Evolutionary conservation across 441 rosid species (phyloP).

Genomic region (Dalechampia spathulata): DNA sequence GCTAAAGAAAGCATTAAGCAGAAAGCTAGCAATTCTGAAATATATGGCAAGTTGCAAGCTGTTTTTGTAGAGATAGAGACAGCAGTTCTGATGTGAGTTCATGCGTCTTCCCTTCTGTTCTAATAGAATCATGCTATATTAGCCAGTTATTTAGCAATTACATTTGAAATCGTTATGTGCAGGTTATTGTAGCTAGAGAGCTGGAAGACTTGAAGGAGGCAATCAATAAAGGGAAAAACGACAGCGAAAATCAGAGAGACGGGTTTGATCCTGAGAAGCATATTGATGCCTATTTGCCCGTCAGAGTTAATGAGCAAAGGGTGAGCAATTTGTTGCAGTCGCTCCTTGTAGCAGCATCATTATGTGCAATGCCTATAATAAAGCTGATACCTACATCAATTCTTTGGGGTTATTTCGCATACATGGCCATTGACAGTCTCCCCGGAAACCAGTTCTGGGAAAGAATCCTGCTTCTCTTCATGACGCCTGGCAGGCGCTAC

Average conservation of each 20-base stretch:
- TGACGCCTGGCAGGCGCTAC: constrained; percentile 36
- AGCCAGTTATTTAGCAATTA: too few species aligned
- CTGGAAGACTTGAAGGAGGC: constrained; percentile 40
- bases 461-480: constrained; percentile 39
- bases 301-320: constrained; percentile 49
- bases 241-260: constrained; percentile 12
- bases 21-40: constrained; percentile 37
- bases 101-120: neutral
- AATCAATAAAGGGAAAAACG: constrained; percentile 22
- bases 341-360: constrained; percentile 31
- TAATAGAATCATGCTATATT: too few species aligned
- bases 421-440: constrained; percentile 56
- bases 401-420: constrained; percentile 59
- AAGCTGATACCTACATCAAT: constrained; percentile 48
- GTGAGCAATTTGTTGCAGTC: constrained; percentile 45
- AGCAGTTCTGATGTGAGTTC: constrained; percentile 24
- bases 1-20: constrained; percentile 42
- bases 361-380: constrained; percentile 37
- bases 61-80: constrained; percentile 35
- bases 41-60: constrained; percentile 40
- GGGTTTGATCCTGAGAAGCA: constrained; percentile 42
- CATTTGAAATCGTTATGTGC: too few species aligned
- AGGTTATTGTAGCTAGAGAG: constrained; percentile 28
- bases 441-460: constrained; percentile 65
- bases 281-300: constrained; percentile 46